Evolutionary conservation across 2,329 filamentous ascomycete genomes (phyloP), one percentile per base, ranked within the genome.

Genomic region (Colletotrichum graminicola): DNA sequence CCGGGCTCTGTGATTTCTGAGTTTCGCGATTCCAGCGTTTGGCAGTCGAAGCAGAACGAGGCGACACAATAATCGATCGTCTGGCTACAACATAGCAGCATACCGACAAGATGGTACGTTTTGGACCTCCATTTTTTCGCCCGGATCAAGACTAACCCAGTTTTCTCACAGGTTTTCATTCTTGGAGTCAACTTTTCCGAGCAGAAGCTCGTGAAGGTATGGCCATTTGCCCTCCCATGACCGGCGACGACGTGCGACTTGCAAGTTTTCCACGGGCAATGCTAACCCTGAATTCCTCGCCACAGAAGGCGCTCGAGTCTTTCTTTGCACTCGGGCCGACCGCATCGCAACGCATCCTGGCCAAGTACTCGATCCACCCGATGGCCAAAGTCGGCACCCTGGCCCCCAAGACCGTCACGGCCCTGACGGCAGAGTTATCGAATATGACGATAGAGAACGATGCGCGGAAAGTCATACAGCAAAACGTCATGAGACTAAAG

Each of bases 371-470:
- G 76, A 97, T 99, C 79, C 93, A 97, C 84, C 91, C 94, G 39
- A 91, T 89, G 68, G 93, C 93, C 75, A 93, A 91, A 78, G 86
- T 98, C 75, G 93, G 93, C 79, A 87, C 90, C 10, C 84, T 99
- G 26, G 87, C 90, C 55, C 90, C 91, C 71, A 91, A 92, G 80
- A 95, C 94, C 72, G 85, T 97, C 75, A 91, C 94, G 63, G 92
- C 93, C 64, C 86, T 99, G 72, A 96, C 93, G 29, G 92, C 92
- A 62, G 94, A 97, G 78, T 86, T 99, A 51, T 93, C 94, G 21
- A 91, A 91, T 66, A 95, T 99, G 94, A 97, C 93, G 72, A 94
- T 98, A 77, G 96, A 98, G 82, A 97, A 93, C 81, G 95, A 98
- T 77, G 87, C 97, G 74, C 87, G 90, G 77, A 89, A 92, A 79